These are phyloP conservation scores for Ganoderma sp. DNA, from an alignment of 1,284 basidiomycete genomes.

Conservation along the genomic window DNA sequence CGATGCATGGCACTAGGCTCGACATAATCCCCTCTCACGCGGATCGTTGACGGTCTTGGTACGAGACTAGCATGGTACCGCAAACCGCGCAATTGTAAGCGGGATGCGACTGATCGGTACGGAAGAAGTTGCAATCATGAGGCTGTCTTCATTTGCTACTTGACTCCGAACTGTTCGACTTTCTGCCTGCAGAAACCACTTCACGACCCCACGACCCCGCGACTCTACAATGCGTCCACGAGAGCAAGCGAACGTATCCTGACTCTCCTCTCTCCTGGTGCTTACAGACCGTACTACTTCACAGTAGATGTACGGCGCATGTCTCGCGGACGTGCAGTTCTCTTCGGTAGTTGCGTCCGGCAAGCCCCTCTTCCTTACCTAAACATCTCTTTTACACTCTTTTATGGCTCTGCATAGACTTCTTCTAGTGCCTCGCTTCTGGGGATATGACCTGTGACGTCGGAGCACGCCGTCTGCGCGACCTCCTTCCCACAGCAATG, in stretches of 20 bases:
- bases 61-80: background rate
- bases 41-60: too few species aligned
- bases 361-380: conserved; percentile 37
- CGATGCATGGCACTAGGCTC: background rate
- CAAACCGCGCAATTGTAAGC: background rate
- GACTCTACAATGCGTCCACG: background rate
- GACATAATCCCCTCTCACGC: too few species aligned
- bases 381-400: background rate
- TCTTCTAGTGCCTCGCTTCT: conserved; percentile 24
- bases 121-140: background rate
- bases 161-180: background rate
- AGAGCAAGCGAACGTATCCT: background rate
- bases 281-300: background rate
- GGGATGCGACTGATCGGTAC: background rate
- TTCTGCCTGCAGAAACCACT: background rate
- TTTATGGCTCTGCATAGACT: too few species aligned
- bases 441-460: conserved; percentile 33
- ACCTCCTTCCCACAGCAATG: conserved; percentile 34
- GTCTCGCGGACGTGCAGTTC: conserved; percentile 27
- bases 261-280: too few species aligned
- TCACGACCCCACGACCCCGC: background rate
- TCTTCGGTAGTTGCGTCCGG: conserved; percentile 33
- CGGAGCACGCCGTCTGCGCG: conserved; percentile 31
- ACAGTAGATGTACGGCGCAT: conserved; percentile 30
- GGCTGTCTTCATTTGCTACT: background rate